Percentiles rank a stretch among this genome's conserved stretches.
Conservation (phyloP, 2,329 filamentous ascomycete species). For the Arthrinium puccinioides region DNA sequence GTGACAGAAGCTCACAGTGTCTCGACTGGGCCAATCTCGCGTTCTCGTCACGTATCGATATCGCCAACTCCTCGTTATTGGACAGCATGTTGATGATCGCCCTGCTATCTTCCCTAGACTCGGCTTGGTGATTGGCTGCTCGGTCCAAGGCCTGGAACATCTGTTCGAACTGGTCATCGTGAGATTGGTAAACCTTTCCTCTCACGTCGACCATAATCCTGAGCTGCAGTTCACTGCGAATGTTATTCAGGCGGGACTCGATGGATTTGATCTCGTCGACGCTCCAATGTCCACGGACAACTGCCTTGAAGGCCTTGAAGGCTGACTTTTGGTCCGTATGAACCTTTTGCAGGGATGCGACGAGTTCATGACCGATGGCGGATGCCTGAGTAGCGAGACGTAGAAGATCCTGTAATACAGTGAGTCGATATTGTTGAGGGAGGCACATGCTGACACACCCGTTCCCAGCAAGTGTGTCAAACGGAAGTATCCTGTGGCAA, state of each 20-base stretch:
- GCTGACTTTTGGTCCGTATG: conserved; percentile 9
- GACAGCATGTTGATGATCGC: conserved; percentile 9
- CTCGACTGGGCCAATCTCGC: too few relatives aligned
- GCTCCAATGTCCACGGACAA: conserved; percentile 9
- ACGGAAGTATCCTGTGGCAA: too few relatives aligned
- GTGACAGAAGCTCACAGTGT: too few relatives aligned
- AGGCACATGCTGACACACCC: too few relatives aligned
- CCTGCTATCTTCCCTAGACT: conserved; percentile 7
- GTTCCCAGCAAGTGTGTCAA: too few relatives aligned
- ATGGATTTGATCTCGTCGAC: conserved; percentile 10
- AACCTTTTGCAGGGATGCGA: conserved; percentile 5
- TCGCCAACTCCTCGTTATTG: conserved; percentile 2
- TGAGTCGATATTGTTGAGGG: not conserved
- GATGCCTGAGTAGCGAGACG: conserved; percentile 9
- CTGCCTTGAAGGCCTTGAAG: conserved; percentile 10
- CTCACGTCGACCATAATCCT: conserved; percentile 10
- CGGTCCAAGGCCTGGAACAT: conserved; percentile 8
- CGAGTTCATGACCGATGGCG: conserved; percentile 12
- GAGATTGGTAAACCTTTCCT: conserved; percentile 3
- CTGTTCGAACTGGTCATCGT: conserved; percentile 5
- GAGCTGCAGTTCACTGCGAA: conserved; percentile 12
- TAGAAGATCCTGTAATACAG: conserved; percentile 6
- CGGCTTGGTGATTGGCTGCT: conserved; percentile 4
- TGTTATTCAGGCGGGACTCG: conserved; percentile 9
- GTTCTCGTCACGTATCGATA: not conserved